Percentiles rank a stretch among this genome's conserved stretches.
Evolutionary conservation across 805 yeast genomes (phyloP).

Genomic region (Metschnikowia lunata): DNA sequence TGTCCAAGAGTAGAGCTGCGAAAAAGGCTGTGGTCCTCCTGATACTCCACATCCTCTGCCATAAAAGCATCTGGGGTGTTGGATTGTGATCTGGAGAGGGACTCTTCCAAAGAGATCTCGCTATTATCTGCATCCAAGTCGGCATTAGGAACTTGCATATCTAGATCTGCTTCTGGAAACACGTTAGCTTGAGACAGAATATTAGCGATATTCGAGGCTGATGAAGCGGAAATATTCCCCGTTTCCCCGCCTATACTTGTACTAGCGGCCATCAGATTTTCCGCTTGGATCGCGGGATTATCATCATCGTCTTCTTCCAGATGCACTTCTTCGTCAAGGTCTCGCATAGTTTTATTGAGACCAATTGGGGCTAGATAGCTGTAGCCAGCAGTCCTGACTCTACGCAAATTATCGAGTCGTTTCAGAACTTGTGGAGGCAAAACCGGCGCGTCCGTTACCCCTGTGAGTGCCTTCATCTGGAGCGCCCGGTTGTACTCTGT

Average conservation of each 20-base stretch:
- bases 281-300: constrained; percentile 11
- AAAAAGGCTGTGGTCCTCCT: constrained; percentile 31
- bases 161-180: constrained; percentile 15
- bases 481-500: constrained; percentile 22
- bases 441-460: constrained; percentile 11
- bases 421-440: constrained; percentile 19
- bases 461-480: constrained; percentile 13
- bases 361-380: constrained; percentile 36
- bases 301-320: constrained; percentile 10
- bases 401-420: constrained; percentile 21
- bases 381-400: constrained; percentile 34
- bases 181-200: neutral
- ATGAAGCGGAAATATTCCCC: neutral
- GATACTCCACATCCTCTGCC: constrained; percentile 47
- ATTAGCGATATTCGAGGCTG: neutral
- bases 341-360: constrained; percentile 37
- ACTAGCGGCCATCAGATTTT: constrained; percentile 12
- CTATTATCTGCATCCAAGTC: constrained; percentile 17
- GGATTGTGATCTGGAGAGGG: constrained; percentile 20
- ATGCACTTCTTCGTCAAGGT: constrained; percentile 22
- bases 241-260: constrained; percentile 1
- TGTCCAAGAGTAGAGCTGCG: constrained; percentile 9
- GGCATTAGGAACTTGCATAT: constrained; percentile 15
- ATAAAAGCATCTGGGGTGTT: constrained; percentile 41
- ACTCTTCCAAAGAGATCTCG: constrained; percentile 15